Base-by-base conservation (phyloP, 2,329 filamentous ascomycete genomes). In the Paecilomyces variotii region DNA sequence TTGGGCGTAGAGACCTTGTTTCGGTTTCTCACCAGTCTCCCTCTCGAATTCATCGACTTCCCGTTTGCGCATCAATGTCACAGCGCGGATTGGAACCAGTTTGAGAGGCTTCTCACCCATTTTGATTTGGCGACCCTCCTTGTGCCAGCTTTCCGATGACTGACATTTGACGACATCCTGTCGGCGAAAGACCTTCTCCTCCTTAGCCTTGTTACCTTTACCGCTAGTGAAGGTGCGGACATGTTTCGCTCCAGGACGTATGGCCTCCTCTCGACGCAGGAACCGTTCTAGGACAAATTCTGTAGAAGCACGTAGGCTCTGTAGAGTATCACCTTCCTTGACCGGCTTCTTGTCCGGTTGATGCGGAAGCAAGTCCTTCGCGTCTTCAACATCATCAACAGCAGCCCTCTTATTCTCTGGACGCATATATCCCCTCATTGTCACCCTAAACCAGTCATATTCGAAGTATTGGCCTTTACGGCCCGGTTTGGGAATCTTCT, bases 71-170 rank as follows among this genome's bases (percentile, higher is more conserved):
- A 91, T 90, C 2, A 89, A 83, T 0, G 94, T 99, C 2, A 96
- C 93, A 14, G 91, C 94, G 50, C 94, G 88, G 70, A 94, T 91
- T 0, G 93, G 91, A 0, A 96, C 94, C 50, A 84, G 82, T 72
- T 99, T 99, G 60, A 97, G 76, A 0, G 94, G 90, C 54, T 85
- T 76, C 63, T 88, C 86, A 2, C 89, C 91, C 0, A 80, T 69
- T 27, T 84, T 82, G 2, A 94, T 86, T 27, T 86, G 87, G 10
- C 93, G 84, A 0, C 94, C 94, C 78, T 97, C 93, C 71, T 97
- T 97, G 71, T 97, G 94, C 94, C 94, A 99, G 1, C 90, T 96
- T 71, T 99, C 94, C 1, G 89, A 88, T 28, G 90, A 95, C 73
- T 96, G 92, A 71, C 95, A 96, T 45, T 83, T 81, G 2, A 92